Percentiles rank a stretch among this genome's conserved stretches.
These are phyloP conservation scores for Entrophospora sp. DNA, from an alignment of 192 early-diverging fungal species.

Conservation along the genomic window DNA sequence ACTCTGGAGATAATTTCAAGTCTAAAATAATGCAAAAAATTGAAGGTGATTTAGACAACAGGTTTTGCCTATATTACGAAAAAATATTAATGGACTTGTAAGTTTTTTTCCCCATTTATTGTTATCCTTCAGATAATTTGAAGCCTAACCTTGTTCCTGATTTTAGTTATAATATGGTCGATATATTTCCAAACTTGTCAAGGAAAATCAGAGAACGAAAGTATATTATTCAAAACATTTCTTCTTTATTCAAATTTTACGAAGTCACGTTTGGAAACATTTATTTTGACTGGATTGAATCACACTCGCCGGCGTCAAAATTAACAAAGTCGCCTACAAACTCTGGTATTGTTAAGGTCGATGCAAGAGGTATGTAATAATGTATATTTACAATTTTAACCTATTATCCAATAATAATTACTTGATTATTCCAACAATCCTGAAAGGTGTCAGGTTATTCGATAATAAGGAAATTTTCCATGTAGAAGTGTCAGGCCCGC, in stretches of 20 bases:
- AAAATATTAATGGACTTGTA: conserved; percentile 19
- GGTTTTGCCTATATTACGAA: conserved; percentile 16
- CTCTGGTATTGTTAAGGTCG: conserved; percentile 14
- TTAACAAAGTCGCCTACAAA: conserved; percentile 8
- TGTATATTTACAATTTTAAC: background rate
- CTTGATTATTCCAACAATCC: background rate
- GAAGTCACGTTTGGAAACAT: conserved; percentile 17
- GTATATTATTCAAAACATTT: conserved; percentile 18
- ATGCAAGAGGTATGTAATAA: conserved; percentile 10
- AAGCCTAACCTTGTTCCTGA: background rate
- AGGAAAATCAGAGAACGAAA: conserved; percentile 15
- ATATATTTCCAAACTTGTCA: conserved; percentile 10
- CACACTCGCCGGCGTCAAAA: conserved; percentile 17
- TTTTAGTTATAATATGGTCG: conserved; percentile 18
- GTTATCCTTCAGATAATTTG: background rate
- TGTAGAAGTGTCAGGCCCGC: conserved; percentile 10
- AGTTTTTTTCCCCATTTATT: conserved; percentile 9
- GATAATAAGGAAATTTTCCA: conserved; percentile 17
- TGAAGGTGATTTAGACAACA: background rate
- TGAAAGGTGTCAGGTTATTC: conserved; percentile 1
- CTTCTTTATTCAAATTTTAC: conserved; percentile 21
- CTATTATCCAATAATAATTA: no score
- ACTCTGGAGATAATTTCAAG: conserved; percentile 17
- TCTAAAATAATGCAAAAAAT: background rate
- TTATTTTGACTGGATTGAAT: conserved; percentile 17